Conservation (phyloP, 2,329 filamentous ascomycete genomes). For the Clathrospora elynae region DNA sequence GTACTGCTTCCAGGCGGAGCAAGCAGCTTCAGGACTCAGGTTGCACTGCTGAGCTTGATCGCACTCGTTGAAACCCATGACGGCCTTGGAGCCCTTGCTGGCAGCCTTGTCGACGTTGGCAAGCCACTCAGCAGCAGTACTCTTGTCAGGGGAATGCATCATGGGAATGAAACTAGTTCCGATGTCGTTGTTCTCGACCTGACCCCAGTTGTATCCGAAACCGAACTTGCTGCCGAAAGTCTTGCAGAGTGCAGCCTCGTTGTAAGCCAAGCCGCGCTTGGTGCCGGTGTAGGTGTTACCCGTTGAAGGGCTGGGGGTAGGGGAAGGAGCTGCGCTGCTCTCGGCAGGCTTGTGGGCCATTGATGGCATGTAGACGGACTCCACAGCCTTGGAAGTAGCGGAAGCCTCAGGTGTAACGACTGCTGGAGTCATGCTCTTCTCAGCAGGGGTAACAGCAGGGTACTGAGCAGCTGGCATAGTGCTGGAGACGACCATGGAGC, state of each 20-base stretch:
- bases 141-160: conserved; percentile 37
- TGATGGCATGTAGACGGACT: conserved; percentile 19
- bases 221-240: conserved; percentile 58
- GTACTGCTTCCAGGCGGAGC: conserved; percentile 39
- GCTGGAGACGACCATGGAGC: conserved; percentile 1
- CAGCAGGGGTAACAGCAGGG: conserved; percentile 9
- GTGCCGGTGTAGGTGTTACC: conserved; percentile 40
- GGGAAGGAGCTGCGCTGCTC: conserved; percentile 19
- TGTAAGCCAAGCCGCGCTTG: conserved; percentile 74
- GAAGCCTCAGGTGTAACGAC: conserved; percentile 4
- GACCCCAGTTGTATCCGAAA: conserved; percentile 74
- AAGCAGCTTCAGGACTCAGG: conserved; percentile 40
- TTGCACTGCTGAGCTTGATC: conserved; percentile 43
- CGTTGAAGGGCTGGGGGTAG: conserved; percentile 23
- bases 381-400: conserved; percentile 22
- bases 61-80: conserved; percentile 51
- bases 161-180: conserved; percentile 67
- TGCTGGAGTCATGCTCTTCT: no score
- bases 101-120: conserved; percentile 50
- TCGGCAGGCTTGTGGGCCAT: conserved; percentile 16
- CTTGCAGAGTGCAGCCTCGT: conserved; percentile 60
- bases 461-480: conserved; percentile 16
- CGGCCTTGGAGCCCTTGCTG: conserved; percentile 37
- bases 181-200: conserved; percentile 46
- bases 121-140: conserved; percentile 33